phyloP scores from a whole-genome alignment of 1,284 basidiomycete genomes.

The Clitocybe nebularis region DNA sequence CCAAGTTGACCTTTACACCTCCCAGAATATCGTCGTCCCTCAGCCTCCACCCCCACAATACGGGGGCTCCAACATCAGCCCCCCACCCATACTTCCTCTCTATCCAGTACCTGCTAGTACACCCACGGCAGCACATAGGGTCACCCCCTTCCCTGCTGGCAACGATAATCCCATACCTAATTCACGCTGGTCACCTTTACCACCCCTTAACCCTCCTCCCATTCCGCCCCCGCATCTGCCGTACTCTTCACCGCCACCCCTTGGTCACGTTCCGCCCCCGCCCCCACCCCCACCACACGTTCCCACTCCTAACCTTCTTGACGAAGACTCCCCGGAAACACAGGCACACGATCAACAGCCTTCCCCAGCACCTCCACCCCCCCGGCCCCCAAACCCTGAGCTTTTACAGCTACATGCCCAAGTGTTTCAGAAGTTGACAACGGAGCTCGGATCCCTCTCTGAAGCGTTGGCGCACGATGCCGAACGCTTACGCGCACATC shows the following conservation, averaged over 20 bases:
- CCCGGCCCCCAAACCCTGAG: conserved; percentile 86
- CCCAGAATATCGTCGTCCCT: too few species aligned
- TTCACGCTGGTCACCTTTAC: conserved; percentile 5
- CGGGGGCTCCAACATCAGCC: conserved; percentile 9
- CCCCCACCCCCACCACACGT: conserved; percentile 16
- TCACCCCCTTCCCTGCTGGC: too few species aligned
- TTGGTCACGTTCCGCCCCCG: conserved; percentile 18
- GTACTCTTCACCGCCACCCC: neutral
- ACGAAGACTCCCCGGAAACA: conserved; percentile 41
- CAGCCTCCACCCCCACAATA: conserved; percentile 17
- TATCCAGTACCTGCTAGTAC: conserved; percentile 6
- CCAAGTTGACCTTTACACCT: neutral
- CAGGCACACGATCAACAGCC: conserved; percentile 13
- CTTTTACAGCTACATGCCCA: conserved; percentile 81
- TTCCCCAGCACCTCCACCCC: conserved; percentile 48
- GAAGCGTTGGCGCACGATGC: conserved; percentile 67
- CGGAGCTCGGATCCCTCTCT: conserved; percentile 65
- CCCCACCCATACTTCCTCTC: conserved; percentile 8
- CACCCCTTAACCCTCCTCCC: neutral
- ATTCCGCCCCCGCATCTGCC: conserved; percentile 3
- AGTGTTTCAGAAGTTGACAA: conserved; percentile 72
- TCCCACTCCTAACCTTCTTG: conserved; percentile 41
- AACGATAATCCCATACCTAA: too few species aligned
- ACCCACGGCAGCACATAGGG: too few species aligned
- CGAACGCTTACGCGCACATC: conserved; percentile 74